Evolutionary conservation across 331 rosid genomes (phyloP).

Genomic region (Phaseolus coccineus): DNA sequence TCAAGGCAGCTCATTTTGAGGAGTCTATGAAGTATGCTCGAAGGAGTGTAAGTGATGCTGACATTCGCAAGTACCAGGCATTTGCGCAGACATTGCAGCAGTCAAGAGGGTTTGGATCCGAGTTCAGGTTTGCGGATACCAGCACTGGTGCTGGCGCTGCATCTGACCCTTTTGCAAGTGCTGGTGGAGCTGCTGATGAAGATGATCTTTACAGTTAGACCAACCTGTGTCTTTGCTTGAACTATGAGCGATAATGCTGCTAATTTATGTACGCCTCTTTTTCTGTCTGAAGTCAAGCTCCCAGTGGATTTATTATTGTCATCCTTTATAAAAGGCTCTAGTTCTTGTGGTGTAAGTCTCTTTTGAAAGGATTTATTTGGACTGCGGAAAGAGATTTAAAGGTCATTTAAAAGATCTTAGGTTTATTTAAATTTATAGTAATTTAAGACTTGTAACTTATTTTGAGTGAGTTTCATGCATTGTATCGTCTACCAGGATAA

Average conservation of each 20-base stretch:
- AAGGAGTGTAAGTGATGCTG: constrained; percentile 95
- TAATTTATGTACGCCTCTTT: constrained; percentile 39
- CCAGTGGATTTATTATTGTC: constrained; percentile 45
- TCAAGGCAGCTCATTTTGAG: constrained; percentile 94
- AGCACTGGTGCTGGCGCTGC: constrained; percentile 45
- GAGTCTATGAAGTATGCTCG: constrained; percentile 98
- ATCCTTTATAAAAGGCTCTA: constrained; percentile 34
- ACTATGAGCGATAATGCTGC: constrained; percentile 11
- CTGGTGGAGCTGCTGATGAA: constrained; percentile 87
- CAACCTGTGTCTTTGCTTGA: background rate
- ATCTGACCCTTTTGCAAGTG: constrained; percentile 79
- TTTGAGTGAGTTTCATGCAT: no score
- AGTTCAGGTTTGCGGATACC: constrained; percentile 82
- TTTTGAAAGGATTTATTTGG: no score
- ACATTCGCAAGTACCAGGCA: constrained; percentile 96
- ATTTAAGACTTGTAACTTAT: no score
- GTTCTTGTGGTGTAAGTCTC: constrained; percentile 42
- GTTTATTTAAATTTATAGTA: no score
- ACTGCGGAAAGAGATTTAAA: no score
- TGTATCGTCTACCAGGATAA: no score
- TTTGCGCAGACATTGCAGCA: constrained; percentile 99
- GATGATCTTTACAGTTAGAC: constrained; percentile 91
- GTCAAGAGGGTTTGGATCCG: constrained; percentile 94
- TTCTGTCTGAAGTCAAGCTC: constrained; percentile 39
- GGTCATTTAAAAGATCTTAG: no score